phyloP scores from a whole-genome alignment of 345 rosid genomes.

The Eucalyptus sideroxylon region DNA sequence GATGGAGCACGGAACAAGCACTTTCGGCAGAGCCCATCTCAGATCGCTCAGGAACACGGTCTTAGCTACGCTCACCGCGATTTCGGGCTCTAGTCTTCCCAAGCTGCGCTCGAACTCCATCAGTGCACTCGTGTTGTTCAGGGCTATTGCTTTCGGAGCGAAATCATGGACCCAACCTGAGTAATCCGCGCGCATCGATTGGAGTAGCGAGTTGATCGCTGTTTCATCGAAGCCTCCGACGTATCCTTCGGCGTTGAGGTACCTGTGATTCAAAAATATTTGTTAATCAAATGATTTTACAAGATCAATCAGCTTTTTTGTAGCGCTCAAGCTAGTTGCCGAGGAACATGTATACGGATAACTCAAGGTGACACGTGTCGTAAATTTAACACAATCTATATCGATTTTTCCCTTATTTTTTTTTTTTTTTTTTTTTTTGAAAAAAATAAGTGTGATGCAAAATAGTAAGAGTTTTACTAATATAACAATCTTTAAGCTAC shows the following conservation, averaged over 20 bases:
- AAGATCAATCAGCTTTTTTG: background rate
- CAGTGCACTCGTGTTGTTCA: background rate
- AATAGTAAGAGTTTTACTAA: background rate
- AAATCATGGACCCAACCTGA: conserved; percentile 1
- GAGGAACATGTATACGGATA: background rate
- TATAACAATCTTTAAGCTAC: rapidly evolving
- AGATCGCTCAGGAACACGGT: conserved; percentile 11
- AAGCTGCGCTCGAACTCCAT: conserved; percentile 2
- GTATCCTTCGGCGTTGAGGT: conserved; percentile 8
- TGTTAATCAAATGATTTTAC: background rate
- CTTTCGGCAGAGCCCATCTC: conserved; percentile 2
- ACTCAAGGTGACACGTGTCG: background rate
- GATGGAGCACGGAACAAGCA: conserved; percentile 11
- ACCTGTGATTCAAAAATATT: background rate
- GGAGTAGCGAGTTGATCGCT: background rate
- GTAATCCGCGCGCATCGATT: conserved; percentile 1
- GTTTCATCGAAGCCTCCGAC: conserved; percentile 6
- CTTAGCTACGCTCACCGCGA: background rate
- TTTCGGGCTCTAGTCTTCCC: conserved; percentile 1
- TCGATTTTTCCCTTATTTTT: rapidly evolving
- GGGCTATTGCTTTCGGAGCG: background rate
- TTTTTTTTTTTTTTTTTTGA: too few species aligned
- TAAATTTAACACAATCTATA: background rate
- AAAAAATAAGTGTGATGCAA: background rate
- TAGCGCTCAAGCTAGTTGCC: background rate